Base-by-base conservation (phyloP, 169 alveolate genomes). In the Besnoitia besnoiti region DNA sequence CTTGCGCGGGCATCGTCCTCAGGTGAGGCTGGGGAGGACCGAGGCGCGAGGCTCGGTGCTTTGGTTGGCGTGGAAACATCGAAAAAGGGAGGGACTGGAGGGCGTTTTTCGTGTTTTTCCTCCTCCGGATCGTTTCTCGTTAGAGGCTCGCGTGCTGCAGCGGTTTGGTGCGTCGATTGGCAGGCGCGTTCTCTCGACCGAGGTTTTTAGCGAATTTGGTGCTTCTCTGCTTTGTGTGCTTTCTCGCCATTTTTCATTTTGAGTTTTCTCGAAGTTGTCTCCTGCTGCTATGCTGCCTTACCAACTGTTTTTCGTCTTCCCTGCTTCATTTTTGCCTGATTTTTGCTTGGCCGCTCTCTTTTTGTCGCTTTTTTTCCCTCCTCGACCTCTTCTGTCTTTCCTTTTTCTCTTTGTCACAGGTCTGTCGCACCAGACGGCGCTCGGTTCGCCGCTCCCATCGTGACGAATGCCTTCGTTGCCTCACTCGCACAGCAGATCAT, bases 361-460 rank as follows among this genome's bases (percentile, higher is more conserved):
- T 61, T 27, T 61, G 30, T 61, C 14, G 14, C 37, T 7, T 61
- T 8, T 7, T 30, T 61, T 19, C 37, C 12, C 14, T 7, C 4
- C 12, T n/a, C 33, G 35, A 27, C 77, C 30, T 61, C 40, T 35
- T 7, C 40, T 67, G 44, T 16, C 24, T 67, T 16, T 67, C 44
- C 80, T 67, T 16, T 8, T 0, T n/a, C 80, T 21, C 24, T 55
- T 55, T 19, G 7, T 5, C 30, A n/a, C 67, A 73, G 82, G 44
- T 73, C 82, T 30, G 16, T 73, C 46, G 82, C 82, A 12, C 46
- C 46, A 0, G 8, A 19, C 19, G 82, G n/a, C 82, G 12, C 44
- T 27, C 39, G n/a, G 82, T 73, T 73, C n/a, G 82, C 82, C 16
- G 82, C 82, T 7, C 82, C 82, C n/a, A 73, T 73, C 21, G 82